Evolutionary conservation across 805 yeast genomes (phyloP).

Genomic region (Lipomyces lipofer): DNA sequence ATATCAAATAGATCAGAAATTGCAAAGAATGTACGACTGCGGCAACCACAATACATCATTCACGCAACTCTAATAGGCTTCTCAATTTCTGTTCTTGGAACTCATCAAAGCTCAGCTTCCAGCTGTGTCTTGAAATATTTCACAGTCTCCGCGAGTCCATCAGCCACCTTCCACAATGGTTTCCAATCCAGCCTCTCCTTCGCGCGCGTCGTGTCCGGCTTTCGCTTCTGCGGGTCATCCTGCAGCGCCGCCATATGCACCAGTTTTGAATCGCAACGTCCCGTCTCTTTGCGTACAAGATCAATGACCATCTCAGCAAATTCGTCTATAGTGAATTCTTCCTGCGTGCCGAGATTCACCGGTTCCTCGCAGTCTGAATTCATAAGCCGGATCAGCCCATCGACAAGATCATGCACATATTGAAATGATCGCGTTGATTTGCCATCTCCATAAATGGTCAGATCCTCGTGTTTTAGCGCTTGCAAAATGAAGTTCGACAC

Average conservation of each 20-base stretch:
- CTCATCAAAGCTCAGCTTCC: constrained; percentile 16
- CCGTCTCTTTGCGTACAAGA: constrained; percentile 27
- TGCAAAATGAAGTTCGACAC: constrained; percentile 37
- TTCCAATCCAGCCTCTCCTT: constrained; percentile 32
- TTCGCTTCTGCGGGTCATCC: constrained; percentile 35
- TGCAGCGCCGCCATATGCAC: constrained; percentile 30
- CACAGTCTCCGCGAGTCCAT: constrained; percentile 34
- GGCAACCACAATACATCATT: background rate
- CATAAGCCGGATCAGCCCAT: constrained; percentile 35
- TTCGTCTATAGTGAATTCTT: constrained; percentile 34
- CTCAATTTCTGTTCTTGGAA: too few relatives aligned
- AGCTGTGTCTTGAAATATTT: constrained; percentile 32
- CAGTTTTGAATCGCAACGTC: constrained; percentile 28
- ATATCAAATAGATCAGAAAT: background rate
- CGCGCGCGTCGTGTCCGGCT: constrained; percentile 34
- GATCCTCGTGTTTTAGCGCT: constrained; percentile 34
- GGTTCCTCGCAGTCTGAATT: constrained; percentile 35
- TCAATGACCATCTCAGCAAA: constrained; percentile 33
- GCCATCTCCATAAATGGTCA: constrained; percentile 35
- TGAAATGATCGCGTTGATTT: constrained; percentile 35
- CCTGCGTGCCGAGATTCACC: constrained; percentile 36
- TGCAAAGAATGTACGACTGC: background rate
- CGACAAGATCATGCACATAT: constrained; percentile 35
- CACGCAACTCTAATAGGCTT: too few relatives aligned
- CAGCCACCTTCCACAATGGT: constrained; percentile 33